These are phyloP conservation scores for Candida andamanensis DNA, from an alignment of 805 yeast species.

Conservation along the genomic window DNA sequence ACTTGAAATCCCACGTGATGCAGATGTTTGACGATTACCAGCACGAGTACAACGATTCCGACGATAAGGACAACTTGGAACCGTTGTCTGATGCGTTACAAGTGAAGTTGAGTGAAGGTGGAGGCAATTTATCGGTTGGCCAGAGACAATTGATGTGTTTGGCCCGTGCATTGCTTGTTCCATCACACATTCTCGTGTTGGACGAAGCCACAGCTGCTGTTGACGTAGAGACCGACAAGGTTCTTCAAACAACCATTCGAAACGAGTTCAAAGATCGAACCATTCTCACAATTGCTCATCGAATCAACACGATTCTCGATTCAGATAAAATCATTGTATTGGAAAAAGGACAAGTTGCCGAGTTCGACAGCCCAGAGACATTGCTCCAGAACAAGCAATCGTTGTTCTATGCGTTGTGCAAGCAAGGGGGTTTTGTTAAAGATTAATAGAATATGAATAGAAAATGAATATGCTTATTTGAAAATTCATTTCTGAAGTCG, in stretches of 20 bases:
- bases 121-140: constrained; percentile 47
- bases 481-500: too few relatives aligned
- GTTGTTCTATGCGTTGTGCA: constrained; percentile 73
- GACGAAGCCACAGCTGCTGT: constrained; percentile 91
- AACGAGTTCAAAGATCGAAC: constrained; percentile 71
- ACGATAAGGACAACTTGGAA: constrained; percentile 12
- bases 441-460: too few relatives aligned
- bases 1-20: constrained; percentile 36
- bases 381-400: constrained; percentile 63
- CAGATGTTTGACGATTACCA: constrained; percentile 32
- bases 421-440: constrained; percentile 70
- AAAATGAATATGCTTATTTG: too few relatives aligned
- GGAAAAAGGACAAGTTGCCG: constrained; percentile 71
- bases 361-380: constrained; percentile 66
- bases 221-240: constrained; percentile 77
- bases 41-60: constrained; percentile 19
- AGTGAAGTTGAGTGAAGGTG: constrained; percentile 39
- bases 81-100: constrained; percentile 25
- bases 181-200: constrained; percentile 54
- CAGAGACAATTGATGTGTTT: constrained; percentile 63
- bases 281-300: constrained; percentile 78
- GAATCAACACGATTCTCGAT: constrained; percentile 78
- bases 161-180: constrained; percentile 69
- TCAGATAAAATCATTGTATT: constrained; percentile 73
- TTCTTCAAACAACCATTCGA: constrained; percentile 75